Evolutionary conservation across 2,329 filamentous ascomycete species (phyloP).

Genomic region (Ophiostoma sp.): DNA sequence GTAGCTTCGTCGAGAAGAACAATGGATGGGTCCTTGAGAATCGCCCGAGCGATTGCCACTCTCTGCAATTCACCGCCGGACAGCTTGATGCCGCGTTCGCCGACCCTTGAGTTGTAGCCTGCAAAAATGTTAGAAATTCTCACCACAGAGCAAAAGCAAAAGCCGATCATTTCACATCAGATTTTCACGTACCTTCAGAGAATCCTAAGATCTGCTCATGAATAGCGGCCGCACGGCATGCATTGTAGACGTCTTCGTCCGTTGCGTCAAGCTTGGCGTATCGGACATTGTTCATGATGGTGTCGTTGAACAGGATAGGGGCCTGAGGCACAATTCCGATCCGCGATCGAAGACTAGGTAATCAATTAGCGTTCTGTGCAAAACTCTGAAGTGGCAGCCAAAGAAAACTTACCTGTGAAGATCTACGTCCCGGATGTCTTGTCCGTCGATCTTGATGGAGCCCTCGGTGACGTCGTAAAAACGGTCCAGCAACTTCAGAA

Average conservation of each 20-base stretch:
- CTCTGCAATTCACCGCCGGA: slow-evolving; percentile 68
- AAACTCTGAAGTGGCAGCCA: not conserved
- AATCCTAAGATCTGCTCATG: slow-evolving; percentile 60
- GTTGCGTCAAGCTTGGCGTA: slow-evolving; percentile 57
- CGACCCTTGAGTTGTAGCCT: slow-evolving; percentile 53
- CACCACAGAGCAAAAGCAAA: not conserved
- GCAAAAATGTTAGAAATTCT: slow-evolving; percentile 22
- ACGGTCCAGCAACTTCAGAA: slow-evolving; percentile 58
- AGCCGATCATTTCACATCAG: no score
- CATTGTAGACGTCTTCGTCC: slow-evolving; percentile 56
- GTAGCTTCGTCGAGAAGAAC: slow-evolving; percentile 79
- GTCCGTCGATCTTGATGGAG: slow-evolving; percentile 55
- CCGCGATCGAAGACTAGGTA: slow-evolving; percentile 46
- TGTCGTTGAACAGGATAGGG: slow-evolving; percentile 58
- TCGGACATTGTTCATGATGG: slow-evolving; percentile 60
- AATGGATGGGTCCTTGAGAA: slow-evolving; percentile 72
- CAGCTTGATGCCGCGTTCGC: slow-evolving; percentile 57
- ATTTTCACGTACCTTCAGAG: slow-evolving; percentile 44
- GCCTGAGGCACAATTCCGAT: slow-evolving; percentile 60
- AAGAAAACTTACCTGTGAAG: slow-evolving; percentile 43
- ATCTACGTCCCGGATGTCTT: slow-evolving; percentile 57
- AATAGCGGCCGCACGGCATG: slow-evolving; percentile 57
- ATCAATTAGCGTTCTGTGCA: not conserved
- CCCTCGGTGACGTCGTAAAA: slow-evolving; percentile 59
- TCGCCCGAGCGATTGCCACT: slow-evolving; percentile 67